Percentiles rank a stretch among this genome's conserved stretches.
Evolutionary conservation across 371 early-diverging fungal genomes (phyloP).

Genomic region (Lichtheimia ornata): DNA sequence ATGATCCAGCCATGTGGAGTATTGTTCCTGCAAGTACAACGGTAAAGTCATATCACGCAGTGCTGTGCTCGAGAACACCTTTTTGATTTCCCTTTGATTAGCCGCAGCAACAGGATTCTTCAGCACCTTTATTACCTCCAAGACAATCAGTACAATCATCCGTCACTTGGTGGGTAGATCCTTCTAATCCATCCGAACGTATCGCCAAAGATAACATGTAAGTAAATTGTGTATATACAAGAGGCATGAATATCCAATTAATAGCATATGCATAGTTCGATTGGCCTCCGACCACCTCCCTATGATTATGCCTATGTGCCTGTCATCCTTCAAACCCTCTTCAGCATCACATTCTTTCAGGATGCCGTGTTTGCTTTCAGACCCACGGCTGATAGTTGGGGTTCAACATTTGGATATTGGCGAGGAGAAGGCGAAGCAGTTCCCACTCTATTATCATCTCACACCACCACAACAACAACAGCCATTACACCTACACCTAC

Average conservation of each 20-base stretch:
- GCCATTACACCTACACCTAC: constrained; percentile 6
- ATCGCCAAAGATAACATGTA: constrained; percentile 25
- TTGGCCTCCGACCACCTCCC: constrained; percentile 45
- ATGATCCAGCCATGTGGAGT: constrained; percentile 31
- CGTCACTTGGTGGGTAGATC: constrained; percentile 51
- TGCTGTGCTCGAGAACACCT: no score
- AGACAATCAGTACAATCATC: constrained; percentile 1
- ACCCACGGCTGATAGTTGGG: constrained; percentile 39
- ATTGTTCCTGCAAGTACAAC: constrained; percentile 28
- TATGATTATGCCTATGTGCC: constrained; percentile 41
- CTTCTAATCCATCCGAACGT: constrained; percentile 35
- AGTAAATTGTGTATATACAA: not conserved
- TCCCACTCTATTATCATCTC: constrained; percentile 5
- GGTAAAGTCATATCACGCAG: not conserved
- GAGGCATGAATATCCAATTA: no score
- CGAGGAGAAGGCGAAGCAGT: constrained; percentile 40
- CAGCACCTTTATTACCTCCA: no score
- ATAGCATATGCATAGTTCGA: constrained; percentile 21
- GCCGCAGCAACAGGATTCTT: no score
- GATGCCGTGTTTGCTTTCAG: constrained; percentile 32
- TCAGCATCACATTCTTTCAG: constrained; percentile 36
- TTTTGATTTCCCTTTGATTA: no score
- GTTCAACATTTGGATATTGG: constrained; percentile 35
- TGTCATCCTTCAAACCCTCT: constrained; percentile 37
- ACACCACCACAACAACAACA: not conserved